Base-by-base conservation (phyloP, 768 basidiomycete genomes). In the Serpula lacrymans region DNA sequence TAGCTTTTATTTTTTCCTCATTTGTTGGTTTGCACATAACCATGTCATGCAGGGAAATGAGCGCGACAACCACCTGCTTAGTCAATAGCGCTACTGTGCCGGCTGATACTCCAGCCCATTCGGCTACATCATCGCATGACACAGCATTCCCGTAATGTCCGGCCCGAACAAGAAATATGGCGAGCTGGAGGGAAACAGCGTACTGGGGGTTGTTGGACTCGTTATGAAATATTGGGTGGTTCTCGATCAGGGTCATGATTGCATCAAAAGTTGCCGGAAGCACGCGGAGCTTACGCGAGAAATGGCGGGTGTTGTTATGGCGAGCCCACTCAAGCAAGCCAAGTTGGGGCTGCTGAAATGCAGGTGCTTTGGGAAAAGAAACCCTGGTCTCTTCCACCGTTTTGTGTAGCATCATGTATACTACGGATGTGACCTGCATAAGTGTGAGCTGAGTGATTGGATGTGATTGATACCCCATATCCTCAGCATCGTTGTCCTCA, bases 1-100 rank as follows among this genome's bases (percentile, higher is more conserved):
- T 67, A 32, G 67, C 62, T 1, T 14, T 28, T 27, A 65, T 65
- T 42, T 62, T 65, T 37, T 67, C 64, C 30, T 48, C 62, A 5
- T 45, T 17, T 23, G 58, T 60, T 1, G 62, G 44, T 1, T 27
- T 41, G 6, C 55, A 45, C 1, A 67, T 55, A 58, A 62, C 64
- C 0, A 34, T 37, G 24, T 63, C 52, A 45, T 65, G 62, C 2
- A 65, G 47, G 1, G 49, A 44, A 26, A 59, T 53, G 32, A 69
- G 59, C 2, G 62, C 64, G 11, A 38, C 43, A 31, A 67, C 56
- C 30, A 55, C 56, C 0, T 54, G 51, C 3, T 56, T 31, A 7
- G 63, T 64, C 31, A 45, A 67, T 3, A 47, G 42, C 24, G 56
- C 53, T 11, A 66, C 55, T 28, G 59, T 52, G 0, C 64, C 64